Evolutionary conservation across 2,329 filamentous ascomycete genomes (phyloP).

Genomic region (Penicillium sp.): DNA sequence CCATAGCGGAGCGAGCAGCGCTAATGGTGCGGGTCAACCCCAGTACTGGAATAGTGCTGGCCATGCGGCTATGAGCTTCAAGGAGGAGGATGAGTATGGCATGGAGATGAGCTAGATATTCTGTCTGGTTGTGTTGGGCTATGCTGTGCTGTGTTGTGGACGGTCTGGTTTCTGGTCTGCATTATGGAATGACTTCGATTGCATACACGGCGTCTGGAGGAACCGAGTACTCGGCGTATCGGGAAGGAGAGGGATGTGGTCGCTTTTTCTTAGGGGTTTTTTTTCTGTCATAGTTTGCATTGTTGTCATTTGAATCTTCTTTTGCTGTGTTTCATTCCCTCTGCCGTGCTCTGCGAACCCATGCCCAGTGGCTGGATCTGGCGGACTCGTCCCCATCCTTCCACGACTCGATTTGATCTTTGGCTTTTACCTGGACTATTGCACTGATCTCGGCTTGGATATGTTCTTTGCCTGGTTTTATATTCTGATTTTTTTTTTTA

Average conservation of each 20-base stretch:
- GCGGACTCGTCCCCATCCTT: not conserved
- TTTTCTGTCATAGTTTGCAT: slow-evolving; percentile 20
- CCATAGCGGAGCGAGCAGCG: slow-evolving; percentile 72
- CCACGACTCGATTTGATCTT: not conserved
- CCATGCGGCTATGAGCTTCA: slow-evolving; percentile 71
- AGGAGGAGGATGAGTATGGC: slow-evolving; percentile 91
- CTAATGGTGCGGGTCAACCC: slow-evolving; percentile 54
- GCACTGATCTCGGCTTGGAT: slow-evolving; percentile 19
- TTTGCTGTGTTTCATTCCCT: not conserved
- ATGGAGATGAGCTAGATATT: slow-evolving; percentile 65
- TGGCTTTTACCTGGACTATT: slow-evolving; percentile 7
- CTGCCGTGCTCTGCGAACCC: not conserved
- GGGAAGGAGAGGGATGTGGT: slow-evolving; percentile 21
- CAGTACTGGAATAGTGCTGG: slow-evolving; percentile 58
- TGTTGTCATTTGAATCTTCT: slow-evolving; percentile 23
- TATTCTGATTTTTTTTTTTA: slow-evolving; percentile 21
- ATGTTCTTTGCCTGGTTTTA: slow-evolving; percentile 18
- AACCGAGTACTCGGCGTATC: slow-evolving; percentile 23
- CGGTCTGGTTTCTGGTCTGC: slow-evolving; percentile 13
- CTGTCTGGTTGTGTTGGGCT: not conserved
- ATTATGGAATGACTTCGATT: slow-evolving; percentile 29
- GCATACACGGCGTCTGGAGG: slow-evolving; percentile 37
- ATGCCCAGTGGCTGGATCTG: not conserved
- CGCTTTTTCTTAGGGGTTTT: slow-evolving; percentile 3
- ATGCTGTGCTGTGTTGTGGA: not conserved